These are phyloP conservation scores for Stachybotrys elegans DNA, from an alignment of 2,329 filamentous ascomycete genomes.

Conservation along the genomic window DNA sequence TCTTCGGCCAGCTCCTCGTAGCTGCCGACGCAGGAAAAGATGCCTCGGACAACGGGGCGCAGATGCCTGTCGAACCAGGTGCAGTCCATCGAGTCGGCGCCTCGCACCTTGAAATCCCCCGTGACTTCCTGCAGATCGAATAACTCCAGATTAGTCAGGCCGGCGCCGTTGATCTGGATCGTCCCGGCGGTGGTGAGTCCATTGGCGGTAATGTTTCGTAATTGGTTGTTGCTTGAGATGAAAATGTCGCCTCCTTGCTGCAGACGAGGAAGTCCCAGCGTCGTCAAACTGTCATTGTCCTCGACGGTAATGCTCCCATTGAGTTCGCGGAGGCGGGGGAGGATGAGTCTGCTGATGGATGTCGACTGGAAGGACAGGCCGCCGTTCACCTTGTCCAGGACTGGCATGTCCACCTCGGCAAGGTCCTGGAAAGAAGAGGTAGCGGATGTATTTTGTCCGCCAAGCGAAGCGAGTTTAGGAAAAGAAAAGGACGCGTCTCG, in stretches of 20 bases:
- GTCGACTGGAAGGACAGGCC: conserved; percentile 17
- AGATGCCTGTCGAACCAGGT: conserved; percentile 23
- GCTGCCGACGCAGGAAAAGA: conserved; percentile 17
- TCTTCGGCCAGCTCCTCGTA: conserved; percentile 16
- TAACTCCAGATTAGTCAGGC: conserved; percentile 19
- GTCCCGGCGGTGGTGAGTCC: conserved; percentile 19
- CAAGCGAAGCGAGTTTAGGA: conserved; percentile 15
- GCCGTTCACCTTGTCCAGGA: conserved; percentile 16
- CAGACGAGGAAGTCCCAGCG: conserved; percentile 17
- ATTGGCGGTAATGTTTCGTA: conserved; percentile 21
- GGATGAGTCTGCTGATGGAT: conserved; percentile 13
- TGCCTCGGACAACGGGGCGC: conserved; percentile 18
- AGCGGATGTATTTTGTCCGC: conserved; percentile 17
- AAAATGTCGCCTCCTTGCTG: conserved; percentile 15
- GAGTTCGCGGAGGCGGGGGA: conserved; percentile 18
- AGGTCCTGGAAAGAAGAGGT: conserved; percentile 15
- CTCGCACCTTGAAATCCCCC: conserved; percentile 19
- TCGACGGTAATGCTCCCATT: conserved; percentile 18
- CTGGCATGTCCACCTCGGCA: conserved; percentile 15
- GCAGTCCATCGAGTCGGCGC: conserved; percentile 21
- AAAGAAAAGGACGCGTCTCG: conserved; percentile 11
- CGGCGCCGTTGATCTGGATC: conserved; percentile 16
- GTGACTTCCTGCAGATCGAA: conserved; percentile 18
- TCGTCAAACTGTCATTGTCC: conserved; percentile 16
- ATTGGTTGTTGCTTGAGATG: conserved; percentile 16